A percentile compares a stretch with the other conserved stretches of the same genome.
These are phyloP conservation scores for Spencermartinsiella ligniputridi DNA, from an alignment of 1,139 yeast species.

Conservation along the genomic window DNA sequence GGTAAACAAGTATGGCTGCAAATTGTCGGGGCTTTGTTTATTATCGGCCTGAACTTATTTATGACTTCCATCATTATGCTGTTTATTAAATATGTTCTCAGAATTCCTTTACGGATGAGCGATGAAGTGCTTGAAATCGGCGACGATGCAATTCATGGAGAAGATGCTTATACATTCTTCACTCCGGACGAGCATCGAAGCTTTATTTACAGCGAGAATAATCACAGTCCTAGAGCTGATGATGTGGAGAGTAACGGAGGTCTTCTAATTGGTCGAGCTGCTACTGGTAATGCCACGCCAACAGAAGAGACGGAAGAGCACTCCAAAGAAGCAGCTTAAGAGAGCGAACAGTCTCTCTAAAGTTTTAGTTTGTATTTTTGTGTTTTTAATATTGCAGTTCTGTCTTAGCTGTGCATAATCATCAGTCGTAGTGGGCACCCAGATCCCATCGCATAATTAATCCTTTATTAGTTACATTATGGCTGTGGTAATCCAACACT, in stretches of 20 bases:
- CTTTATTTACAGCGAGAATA: conserved; percentile 6
- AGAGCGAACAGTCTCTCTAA: background rate
- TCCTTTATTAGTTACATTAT: no score
- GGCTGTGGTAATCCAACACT: no score
- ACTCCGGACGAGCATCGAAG: conserved; percentile 6
- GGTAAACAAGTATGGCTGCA: conserved; percentile 10
- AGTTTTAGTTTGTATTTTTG: background rate
- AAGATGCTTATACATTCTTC: conserved; percentile 8
- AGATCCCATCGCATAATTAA: no score
- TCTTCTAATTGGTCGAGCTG: background rate
- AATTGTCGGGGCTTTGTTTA: conserved; percentile 9
- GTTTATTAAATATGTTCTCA: conserved; percentile 7
- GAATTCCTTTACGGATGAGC: conserved; percentile 7
- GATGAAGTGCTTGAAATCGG: conserved; percentile 8
- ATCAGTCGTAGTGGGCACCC: no score
- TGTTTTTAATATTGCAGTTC: no score
- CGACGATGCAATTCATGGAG: conserved; percentile 10
- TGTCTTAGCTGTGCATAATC: no score
- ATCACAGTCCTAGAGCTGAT: conserved; percentile 3
- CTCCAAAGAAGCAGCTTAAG: background rate
- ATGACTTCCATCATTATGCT: conserved; percentile 9
- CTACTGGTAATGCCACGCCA: conserved; percentile 2
- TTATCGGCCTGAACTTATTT: conserved; percentile 8
- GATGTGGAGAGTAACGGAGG: conserved; percentile 8
- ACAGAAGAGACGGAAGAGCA: background rate